A percentile compares a stretch with the other conserved stretches of the same genome.
Conservation (phyloP, 2,329 filamentous ascomycete species). For the Ophiostoma montium region DNA sequence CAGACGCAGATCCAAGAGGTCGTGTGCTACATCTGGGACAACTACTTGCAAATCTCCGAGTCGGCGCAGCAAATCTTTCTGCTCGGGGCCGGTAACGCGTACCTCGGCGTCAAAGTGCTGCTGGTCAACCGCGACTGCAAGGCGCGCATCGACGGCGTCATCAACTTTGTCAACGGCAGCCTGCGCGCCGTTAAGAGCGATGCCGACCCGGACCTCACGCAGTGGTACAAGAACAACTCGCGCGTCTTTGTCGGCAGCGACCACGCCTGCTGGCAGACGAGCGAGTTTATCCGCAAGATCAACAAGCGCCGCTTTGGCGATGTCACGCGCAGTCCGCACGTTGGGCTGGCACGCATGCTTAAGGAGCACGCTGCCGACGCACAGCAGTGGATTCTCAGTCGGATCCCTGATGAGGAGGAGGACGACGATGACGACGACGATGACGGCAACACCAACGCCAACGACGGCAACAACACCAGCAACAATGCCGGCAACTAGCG, state of each 20-base stretch:
- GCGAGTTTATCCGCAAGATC: slow-evolving; percentile 44
- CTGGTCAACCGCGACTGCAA: slow-evolving; percentile 63
- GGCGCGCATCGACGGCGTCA: slow-evolving; percentile 51
- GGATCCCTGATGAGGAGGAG: not conserved
- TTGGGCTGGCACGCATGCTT: slow-evolving; percentile 42
- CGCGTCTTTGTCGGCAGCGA: slow-evolving; percentile 61
- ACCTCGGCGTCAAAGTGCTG: slow-evolving; percentile 68
- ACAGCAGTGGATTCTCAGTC: slow-evolving; percentile 32
- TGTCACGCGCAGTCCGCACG: slow-evolving; percentile 36
- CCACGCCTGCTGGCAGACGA: slow-evolving; percentile 62
- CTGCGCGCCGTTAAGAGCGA: slow-evolving; percentile 71
- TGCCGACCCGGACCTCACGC: slow-evolving; percentile 53
- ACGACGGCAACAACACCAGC: not conserved
- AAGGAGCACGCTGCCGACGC: slow-evolving; percentile 36
- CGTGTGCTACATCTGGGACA: slow-evolving; percentile 86
- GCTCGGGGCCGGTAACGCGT: slow-evolving; percentile 81
- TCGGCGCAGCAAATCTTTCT: slow-evolving; percentile 63
- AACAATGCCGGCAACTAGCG: not conserved
- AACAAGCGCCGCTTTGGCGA: slow-evolving; percentile 46
- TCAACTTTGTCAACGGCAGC: slow-evolving; percentile 69
- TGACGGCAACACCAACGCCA: not conserved
- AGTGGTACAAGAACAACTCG: slow-evolving; percentile 77
- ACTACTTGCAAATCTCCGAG: slow-evolving; percentile 74
- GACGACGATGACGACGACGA: not conserved
- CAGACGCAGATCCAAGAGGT: slow-evolving; percentile 56